Base-by-base conservation (phyloP, 805 yeast species). In the Candida cerambycidarum region DNA sequence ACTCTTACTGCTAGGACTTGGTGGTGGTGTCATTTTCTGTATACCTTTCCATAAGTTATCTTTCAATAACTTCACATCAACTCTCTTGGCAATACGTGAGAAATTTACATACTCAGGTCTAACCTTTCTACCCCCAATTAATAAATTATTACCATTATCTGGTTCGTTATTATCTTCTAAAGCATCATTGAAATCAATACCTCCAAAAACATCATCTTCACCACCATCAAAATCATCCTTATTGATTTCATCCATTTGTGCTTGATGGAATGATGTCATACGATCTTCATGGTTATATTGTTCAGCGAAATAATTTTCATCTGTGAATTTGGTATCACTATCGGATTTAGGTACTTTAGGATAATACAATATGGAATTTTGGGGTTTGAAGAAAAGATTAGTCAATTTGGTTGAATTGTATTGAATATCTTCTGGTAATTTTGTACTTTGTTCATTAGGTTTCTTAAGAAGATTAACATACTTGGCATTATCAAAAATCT, bases 251-350 rank as follows among this genome's bases (percentile, higher is more conserved):
- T 68, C 74, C 51, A 60, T 55, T 44, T 68, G 71, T 1, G 72
- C 72, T 51, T 66, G 71, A 42, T 65, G 71, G 49, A 57, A 62
- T 43, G 63, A 63, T 2, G 72, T 71, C 42, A 67, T 54, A 27
- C 63, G 47, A 37, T 69, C 75, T 29, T 65, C 60, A 38, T 70
- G 63, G 39, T 72, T 67, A 58, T 82, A 84, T 53, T 76, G 80
- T 24, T 69, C 71, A 1, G 93, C 92, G 84, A 90, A 88, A 54
- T 73, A 84, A 25, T 78, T 73, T 47, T 83, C 87, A 55, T 86
- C 89, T 0, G 85, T 70, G 67, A 51, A 70, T 30, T 36, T 38
- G 35, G 41, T 32, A 39, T 53, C 35, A 2, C 44, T 33, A 19
- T 43, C 48, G 3, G 31, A 7, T 29, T 43, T 51, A 3, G 42